Evolutionary conservation across 1,284 basidiomycete species (phyloP), one percentile per base, ranked within the genome.

Genomic region (Trichosporon asahii): DNA sequence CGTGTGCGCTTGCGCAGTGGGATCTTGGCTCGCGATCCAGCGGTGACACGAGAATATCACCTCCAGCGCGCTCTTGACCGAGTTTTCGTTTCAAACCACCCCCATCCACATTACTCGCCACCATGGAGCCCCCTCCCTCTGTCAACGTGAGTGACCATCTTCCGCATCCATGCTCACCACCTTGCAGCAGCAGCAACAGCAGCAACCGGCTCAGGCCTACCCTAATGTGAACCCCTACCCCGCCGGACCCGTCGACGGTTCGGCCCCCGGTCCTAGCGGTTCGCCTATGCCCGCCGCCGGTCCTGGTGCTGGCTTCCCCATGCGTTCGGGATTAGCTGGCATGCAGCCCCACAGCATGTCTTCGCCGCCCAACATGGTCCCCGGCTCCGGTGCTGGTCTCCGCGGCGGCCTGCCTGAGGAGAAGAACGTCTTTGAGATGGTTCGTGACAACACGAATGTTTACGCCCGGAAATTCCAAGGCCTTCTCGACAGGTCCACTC

Each of bases 401-500:
- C 69, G 80, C 65, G 80, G 79, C 63, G 70, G 69, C 0, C 68
- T 81, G 33, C 78, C 78, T 21, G 80, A 80, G 67, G 83, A 84
- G 76, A 84, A 83, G 77, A 83, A 82, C 69, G 81, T 83, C 21
- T 79, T 82, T 53, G 79, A 84, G 71, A 71, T 80, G 37, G 77
- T 84, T 27, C 79, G 76, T 70, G 82, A 84, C 65, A 80, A 80
- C 73, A 79, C 81, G 14, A 81, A 78, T 71, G 76, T 81, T 31
- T 83, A 80, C 69, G 77, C 78, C 14, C 74, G 83, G 70, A 76
- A 77, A 68, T 84, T 94, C 81, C 95, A 97, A 83, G 89, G 90
- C 77, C 84, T 89, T 31, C 87, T 98, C 46, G 97, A 99, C 86
- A 88, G 91, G 65, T 91, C 92, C 83, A 98, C 96, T 2, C 97